These are phyloP conservation scores for Colletotrichum abscissum DNA, from an alignment of 2,329 filamentous ascomycete species.

Conservation along the genomic window DNA sequence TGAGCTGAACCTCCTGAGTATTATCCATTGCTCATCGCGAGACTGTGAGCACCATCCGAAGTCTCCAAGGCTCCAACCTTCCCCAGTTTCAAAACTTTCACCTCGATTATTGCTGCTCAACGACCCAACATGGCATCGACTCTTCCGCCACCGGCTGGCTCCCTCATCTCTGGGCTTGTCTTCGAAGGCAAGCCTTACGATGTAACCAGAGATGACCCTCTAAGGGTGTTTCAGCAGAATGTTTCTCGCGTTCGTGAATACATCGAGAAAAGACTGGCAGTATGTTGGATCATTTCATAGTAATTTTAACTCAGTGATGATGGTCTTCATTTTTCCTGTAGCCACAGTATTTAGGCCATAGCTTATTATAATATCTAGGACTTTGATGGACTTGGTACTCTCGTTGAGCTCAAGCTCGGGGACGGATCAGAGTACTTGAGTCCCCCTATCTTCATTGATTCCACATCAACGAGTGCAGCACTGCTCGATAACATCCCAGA, in stretches of 20 bases:
- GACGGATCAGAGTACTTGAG: background rate
- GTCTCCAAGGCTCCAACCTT: background rate
- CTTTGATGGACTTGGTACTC: constrained; percentile 12
- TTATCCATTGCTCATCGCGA: background rate
- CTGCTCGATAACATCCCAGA: background rate
- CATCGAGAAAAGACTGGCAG: background rate
- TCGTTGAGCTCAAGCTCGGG: constrained; percentile 6
- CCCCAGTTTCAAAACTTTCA: background rate
- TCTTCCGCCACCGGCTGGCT: background rate
- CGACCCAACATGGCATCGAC: background rate
- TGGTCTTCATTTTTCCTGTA: background rate
- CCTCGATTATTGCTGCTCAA: background rate
- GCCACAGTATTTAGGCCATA: background rate
- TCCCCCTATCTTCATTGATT: background rate
- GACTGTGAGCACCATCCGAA: background rate
- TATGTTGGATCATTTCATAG: background rate
- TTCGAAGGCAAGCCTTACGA: background rate
- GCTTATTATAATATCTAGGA: background rate
- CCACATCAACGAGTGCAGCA: background rate
- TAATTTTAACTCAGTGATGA: background rate
- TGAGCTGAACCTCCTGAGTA: background rate
- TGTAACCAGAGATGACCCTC: background rate
- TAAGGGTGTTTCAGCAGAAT: background rate
- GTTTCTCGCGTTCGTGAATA: background rate
- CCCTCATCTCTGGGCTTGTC: background rate